A percentile compares a stretch with the other conserved stretches of the same genome.
Evolutionary conservation across 2,329 filamentous ascomycete genomes (phyloP).

Genomic region (Cytospora chrysosperma): DNA sequence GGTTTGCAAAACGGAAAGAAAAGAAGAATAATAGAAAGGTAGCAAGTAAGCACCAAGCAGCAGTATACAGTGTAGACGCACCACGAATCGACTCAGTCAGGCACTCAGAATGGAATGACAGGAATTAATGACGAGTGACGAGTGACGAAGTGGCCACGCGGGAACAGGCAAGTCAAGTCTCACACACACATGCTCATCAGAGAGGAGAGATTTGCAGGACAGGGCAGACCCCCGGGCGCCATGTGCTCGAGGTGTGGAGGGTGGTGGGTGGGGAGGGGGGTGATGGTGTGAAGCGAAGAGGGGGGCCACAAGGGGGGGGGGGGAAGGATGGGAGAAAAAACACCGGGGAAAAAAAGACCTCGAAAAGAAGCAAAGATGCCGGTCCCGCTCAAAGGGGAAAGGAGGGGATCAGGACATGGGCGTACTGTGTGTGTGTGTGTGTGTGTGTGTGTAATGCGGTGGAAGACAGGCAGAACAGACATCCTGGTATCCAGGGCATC

Average conservation of each 20-base stretch:
- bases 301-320: conserved; percentile 2
- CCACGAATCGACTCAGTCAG: neutral
- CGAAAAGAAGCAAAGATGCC: conserved; percentile 11
- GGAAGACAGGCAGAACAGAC: too few relatives aligned
- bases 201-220: conserved; percentile 23
- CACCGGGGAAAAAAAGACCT: neutral
- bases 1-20: neutral
- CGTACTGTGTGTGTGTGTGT: too few relatives aligned
- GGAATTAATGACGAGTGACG: conserved; percentile 12
- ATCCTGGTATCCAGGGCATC: too few relatives aligned
- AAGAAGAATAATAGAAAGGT: neutral
- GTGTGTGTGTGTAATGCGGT: too few relatives aligned
- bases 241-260: conserved; percentile 26
- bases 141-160: conserved; percentile 15
- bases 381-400: conserved; percentile 9
- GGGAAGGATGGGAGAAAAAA: neutral
- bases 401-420: conserved; percentile 9
- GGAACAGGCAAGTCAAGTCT: conserved; percentile 11
- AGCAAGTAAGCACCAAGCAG: too few relatives aligned
- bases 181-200: conserved; percentile 15
- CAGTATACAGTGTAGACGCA: conserved; percentile 4
- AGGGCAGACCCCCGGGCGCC: conserved; percentile 24
- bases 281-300: conserved; percentile 3
- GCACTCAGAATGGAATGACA: conserved; percentile 5
- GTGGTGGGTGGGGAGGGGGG: conserved; percentile 18